These are phyloP conservation scores for Marasmius fiardii DNA, from an alignment of 1,284 basidiomycete genomes.

Conservation along the genomic window DNA sequence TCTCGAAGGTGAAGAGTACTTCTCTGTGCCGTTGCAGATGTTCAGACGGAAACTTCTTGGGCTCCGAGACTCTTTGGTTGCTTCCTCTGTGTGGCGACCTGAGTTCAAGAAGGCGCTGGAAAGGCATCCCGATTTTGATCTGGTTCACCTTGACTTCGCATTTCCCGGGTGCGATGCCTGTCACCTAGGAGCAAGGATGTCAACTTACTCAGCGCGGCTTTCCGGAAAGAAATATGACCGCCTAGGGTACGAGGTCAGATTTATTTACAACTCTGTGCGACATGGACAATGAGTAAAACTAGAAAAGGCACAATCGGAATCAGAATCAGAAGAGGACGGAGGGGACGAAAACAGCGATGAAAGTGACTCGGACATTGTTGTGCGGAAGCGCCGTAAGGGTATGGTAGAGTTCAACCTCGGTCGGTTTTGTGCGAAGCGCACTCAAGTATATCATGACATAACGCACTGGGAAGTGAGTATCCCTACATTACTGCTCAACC, in stretches of 20 bases:
- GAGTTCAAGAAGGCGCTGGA: constrained; percentile 65
- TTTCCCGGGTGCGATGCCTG: constrained; percentile 76
- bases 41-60: constrained; percentile 64
- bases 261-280: not conserved
- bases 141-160: constrained; percentile 50
- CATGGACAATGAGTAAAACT: not conserved
- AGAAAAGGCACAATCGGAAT: constrained; percentile 3
- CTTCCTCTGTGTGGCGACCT: constrained; percentile 76
- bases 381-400: constrained; percentile 19
- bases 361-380: constrained; percentile 27
- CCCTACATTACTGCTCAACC: not conserved
- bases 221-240: constrained; percentile 59
- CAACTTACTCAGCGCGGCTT: constrained; percentile 55
- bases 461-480: constrained; percentile 80
- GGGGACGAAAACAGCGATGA: constrained; percentile 23
- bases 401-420: constrained; percentile 54
- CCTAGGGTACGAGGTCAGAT: constrained; percentile 43
- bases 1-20: constrained; percentile 58
- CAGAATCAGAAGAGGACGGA: constrained; percentile 21
- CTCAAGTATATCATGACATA: constrained; percentile 69
- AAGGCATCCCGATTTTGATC: constrained; percentile 59
- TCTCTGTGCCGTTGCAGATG: constrained; percentile 62
- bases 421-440: constrained; percentile 71
- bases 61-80: constrained; percentile 67
- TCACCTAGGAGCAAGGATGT: constrained; percentile 64